A percentile compares a stretch with the other conserved stretches of the same genome.
These are phyloP conservation scores for Suhomyces kunorum DNA, from an alignment of 1,139 yeast species.

Conservation along the genomic window DNA sequence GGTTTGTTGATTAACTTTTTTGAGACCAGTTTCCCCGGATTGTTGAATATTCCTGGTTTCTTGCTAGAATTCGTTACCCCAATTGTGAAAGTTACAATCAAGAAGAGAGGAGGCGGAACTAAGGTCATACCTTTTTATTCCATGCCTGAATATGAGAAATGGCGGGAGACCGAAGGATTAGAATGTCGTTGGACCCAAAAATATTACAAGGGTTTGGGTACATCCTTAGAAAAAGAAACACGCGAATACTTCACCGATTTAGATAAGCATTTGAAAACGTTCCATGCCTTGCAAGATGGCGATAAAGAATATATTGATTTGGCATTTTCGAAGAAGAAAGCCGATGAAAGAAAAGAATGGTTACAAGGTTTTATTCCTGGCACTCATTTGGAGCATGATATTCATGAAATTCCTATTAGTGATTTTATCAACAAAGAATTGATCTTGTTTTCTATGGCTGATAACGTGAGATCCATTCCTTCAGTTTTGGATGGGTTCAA, in stretches of 20 bases:
- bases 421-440: slow-evolving; percentile 95
- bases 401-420: slow-evolving; percentile 79
- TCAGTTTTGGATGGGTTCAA: slow-evolving; percentile 92
- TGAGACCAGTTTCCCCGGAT: slow-evolving; percentile 93
- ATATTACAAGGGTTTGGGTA: slow-evolving; percentile 98
- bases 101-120: slow-evolving; percentile 58
- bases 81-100: slow-evolving; percentile 84
- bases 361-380: slow-evolving; percentile 87
- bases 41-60: slow-evolving; percentile 88
- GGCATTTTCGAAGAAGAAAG: slow-evolving; percentile 93
- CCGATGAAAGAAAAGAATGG: slow-evolving; percentile 98
- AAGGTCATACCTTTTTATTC: slow-evolving; percentile 76
- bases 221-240: slow-evolving; percentile 79
- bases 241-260: slow-evolving; percentile 87
- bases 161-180: slow-evolving; percentile 86
- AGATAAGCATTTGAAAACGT: slow-evolving; percentile 82
- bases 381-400: slow-evolving; percentile 83
- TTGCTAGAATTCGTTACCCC: slow-evolving; percentile 95
- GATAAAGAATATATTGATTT: slow-evolving; percentile 84
- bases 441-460: slow-evolving; percentile 95
- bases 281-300: slow-evolving; percentile 78
- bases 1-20: slow-evolving; percentile 92
- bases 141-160: slow-evolving; percentile 93
- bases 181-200: slow-evolving; percentile 86
- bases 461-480: slow-evolving; percentile 93